Evolutionary conservation across 2,329 filamentous ascomycete genomes (phyloP).

Genomic region (Penicillium sp.): DNA sequence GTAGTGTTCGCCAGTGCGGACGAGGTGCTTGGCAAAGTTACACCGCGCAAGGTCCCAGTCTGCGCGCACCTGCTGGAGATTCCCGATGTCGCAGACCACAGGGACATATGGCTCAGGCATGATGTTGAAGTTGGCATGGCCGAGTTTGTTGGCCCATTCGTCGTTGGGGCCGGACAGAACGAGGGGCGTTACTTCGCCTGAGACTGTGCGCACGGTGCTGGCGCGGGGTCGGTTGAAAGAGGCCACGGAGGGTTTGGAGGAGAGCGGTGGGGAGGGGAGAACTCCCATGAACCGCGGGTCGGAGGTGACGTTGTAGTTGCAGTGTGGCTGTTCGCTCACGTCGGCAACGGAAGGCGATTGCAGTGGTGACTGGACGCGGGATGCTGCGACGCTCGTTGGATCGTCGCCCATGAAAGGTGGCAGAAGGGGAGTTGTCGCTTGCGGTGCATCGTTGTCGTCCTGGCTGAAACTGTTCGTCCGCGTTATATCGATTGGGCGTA

Average conservation of each 20-base stretch:
- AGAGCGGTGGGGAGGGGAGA: conserved; percentile 67
- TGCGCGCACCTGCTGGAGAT: conserved; percentile 62
- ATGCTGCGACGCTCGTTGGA: conserved; percentile 46
- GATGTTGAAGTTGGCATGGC: conserved; percentile 92
- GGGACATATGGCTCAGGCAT: conserved; percentile 74
- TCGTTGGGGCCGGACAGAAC: conserved; percentile 64
- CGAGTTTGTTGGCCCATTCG: conserved; percentile 78
- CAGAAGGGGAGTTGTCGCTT: conserved; percentile 77
- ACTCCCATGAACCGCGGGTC: conserved; percentile 48
- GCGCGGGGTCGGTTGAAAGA: conserved; percentile 61
- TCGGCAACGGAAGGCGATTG: conserved; percentile 77
- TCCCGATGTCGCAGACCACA: conserved; percentile 56
- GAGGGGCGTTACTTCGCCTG: conserved; percentile 55
- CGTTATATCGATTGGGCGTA: conserved; percentile 51
- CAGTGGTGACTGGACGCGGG: conserved; percentile 70
- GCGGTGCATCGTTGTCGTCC: conserved; percentile 55
- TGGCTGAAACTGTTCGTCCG: conserved; percentile 50
- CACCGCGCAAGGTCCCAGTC: conserved; percentile 80
- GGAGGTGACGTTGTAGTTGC: conserved; percentile 45
- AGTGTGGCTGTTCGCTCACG: conserved; percentile 43
- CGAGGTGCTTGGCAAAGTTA: conserved; percentile 86
- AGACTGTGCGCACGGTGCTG: conserved; percentile 40
- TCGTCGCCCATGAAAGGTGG: conserved; percentile 71
- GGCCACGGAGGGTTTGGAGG: conserved; percentile 69
- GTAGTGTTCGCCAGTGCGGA: conserved; percentile 85